Evolutionary conservation across 768 basidiomycete genomes (phyloP), one percentile per base, ranked within the genome.

Genomic region (Lactifluus echinatus): DNA sequence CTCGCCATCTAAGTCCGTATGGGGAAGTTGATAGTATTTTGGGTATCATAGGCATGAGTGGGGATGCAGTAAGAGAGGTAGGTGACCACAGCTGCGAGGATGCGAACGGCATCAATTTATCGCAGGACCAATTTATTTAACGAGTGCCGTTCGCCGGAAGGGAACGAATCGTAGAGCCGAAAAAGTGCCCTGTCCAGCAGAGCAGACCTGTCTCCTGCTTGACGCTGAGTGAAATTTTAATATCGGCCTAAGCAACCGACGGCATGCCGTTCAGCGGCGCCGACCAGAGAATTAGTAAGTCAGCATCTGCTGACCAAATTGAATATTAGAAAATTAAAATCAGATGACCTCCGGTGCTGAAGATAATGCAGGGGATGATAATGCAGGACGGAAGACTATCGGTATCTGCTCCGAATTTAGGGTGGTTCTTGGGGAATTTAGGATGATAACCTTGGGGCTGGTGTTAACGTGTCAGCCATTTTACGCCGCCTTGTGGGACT

Each of bases 1-100:
- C 77, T 21, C 83, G 74, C 81, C 81, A 84, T 60, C 69, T 65
- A 48, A 82, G 68, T 1, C 80, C 81, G 62, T 72, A 68, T 24
- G 80, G 53, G 53, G 65, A 45, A 34, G 29, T 12, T 28, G 49
- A 14, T 21, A 60, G 39, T 2, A 31, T 39, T 19, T 51, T 51
- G 26, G 24, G n/a, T 11, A 23, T 11, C 4, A 21, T 50, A 17
- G 43, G 49, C 56, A 56, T 57, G 12, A 37, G 26, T 28, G 31
- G 17, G 4, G 10, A 40, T 36, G 1, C n/a, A 29, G 40, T 7
- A 39, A 24, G 45, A 14, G 33, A 2, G n/a, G 24, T 17, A 23
- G n/a, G 36, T n/a, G 15, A 11, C n/a, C 17, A 4, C 8, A 4
- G 4, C 29, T 11, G 37, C 3, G 28, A 31, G 36, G 36, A 8